phyloP scores from a whole-genome alignment of 805 yeast genomes.

The Brettanomyces anomalus region DNA sequence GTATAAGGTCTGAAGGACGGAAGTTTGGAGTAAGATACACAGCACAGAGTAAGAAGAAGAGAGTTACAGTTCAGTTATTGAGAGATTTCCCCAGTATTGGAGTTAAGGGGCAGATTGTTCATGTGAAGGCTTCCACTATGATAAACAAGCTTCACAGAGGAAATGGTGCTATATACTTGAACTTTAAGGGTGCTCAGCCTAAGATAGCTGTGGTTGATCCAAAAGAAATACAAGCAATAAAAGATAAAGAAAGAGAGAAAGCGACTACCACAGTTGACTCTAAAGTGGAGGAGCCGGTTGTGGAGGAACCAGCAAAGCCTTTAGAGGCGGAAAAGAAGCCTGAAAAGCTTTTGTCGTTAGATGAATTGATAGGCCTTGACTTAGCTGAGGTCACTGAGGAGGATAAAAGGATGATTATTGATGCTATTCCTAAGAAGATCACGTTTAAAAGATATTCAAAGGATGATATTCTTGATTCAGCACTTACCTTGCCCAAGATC shows the following conservation, averaged over 20 bases:
- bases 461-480: constrained; percentile 7
- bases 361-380: constrained; percentile 19
- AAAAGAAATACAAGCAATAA: constrained; percentile 7
- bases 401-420: constrained; percentile 14
- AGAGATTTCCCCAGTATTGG: constrained; percentile 60
- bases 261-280: constrained; percentile 2
- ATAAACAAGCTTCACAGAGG: constrained; percentile 62
- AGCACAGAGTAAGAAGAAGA: constrained; percentile 41
- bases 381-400: constrained; percentile 13
- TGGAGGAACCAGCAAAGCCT: constrained; percentile 1
- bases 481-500: constrained; percentile 2
- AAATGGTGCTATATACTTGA: constrained; percentile 69
- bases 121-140: constrained; percentile 76
- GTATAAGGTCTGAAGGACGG: constrained; percentile 10
- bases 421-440: constrained; percentile 20
- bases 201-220: constrained; percentile 24
- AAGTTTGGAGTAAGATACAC: constrained; percentile 31
- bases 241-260: constrained; percentile 8
- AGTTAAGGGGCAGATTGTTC: constrained; percentile 58
- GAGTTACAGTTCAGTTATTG: constrained; percentile 67
- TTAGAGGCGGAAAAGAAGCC: background rate
- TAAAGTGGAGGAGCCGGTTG: constrained; percentile 4
- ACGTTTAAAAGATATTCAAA: constrained; percentile 18
- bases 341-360: constrained; percentile 15
- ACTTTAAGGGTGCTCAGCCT: constrained; percentile 22